Percentiles rank a stretch among this genome's conserved stretches.
These are phyloP conservation scores for Ceratocystis cacaofunesta DNA, from an alignment of 2,329 filamentous ascomycete genomes.

Conservation along the genomic window DNA sequence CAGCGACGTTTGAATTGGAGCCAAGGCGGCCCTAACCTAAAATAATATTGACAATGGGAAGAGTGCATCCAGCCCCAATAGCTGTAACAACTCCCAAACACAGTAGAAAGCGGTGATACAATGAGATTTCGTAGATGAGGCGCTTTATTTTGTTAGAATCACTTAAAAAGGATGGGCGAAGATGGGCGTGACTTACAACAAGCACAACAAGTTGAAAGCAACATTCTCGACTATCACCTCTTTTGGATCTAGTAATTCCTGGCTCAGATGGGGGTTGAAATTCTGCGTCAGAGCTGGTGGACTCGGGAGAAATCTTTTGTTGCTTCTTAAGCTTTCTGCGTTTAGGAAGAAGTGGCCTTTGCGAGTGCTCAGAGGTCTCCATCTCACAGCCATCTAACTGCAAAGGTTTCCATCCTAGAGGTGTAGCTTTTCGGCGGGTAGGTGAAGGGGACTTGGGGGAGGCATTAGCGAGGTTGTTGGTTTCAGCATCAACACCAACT, in stretches of 20 bases:
- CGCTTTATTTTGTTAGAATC: slow-evolving; percentile 11
- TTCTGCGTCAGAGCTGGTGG: not conserved
- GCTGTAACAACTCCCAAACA: slow-evolving; percentile 13
- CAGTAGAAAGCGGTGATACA: slow-evolving; percentile 9
- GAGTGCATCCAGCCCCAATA: slow-evolving; percentile 17
- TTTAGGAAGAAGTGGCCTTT: not conserved
- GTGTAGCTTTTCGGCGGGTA: not conserved
- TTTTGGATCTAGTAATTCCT: not conserved
- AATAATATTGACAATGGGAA: slow-evolving; percentile 25
- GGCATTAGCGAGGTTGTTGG: not conserved
- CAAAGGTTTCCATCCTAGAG: not conserved
- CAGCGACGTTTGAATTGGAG: not conserved
- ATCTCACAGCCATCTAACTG: not conserved
- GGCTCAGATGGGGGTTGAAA: not conserved
- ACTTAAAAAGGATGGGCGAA: not conserved
- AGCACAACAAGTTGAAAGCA: slow-evolving; percentile 3
- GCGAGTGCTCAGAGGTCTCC: not conserved
- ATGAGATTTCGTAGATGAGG: slow-evolving; percentile 12
- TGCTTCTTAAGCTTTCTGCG: slow-evolving; percentile 7
- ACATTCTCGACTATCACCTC: not conserved
- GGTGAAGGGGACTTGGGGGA: not conserved
- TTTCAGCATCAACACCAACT: not conserved
- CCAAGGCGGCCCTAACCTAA: slow-evolving; percentile 21
- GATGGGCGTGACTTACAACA: slow-evolving; percentile 4
- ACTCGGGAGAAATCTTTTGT: not conserved